These are phyloP conservation scores for Penicillium crystallinum DNA, from an alignment of 495 filamentous ascomycete genomes.

Conservation along the genomic window DNA sequence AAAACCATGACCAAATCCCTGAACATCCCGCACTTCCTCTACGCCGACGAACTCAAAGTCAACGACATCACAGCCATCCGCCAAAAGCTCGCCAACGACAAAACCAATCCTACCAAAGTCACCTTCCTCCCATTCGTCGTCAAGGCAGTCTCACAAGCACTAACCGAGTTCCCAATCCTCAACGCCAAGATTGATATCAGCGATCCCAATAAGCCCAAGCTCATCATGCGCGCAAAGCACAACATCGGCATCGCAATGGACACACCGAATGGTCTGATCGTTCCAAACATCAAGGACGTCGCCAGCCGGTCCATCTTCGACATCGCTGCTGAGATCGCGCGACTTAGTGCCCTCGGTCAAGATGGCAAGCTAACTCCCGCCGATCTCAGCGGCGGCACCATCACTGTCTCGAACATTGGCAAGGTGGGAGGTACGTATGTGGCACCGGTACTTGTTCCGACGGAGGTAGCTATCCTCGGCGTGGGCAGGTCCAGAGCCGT, in stretches of 20 bases:
- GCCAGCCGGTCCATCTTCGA: conserved; percentile 63
- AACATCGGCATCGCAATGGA: conserved; percentile 98
- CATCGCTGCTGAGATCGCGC: conserved; percentile 69
- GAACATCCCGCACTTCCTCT: conserved; percentile 88
- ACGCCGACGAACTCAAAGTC: conserved; percentile 80
- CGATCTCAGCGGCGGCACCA: conserved; percentile 82
- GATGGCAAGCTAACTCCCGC: conserved; percentile 67
- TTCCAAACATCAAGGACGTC: conserved; percentile 92
- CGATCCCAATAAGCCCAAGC: conserved; percentile 53
- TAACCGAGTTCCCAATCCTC: conserved; percentile 75
- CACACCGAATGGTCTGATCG: conserved; percentile 80
- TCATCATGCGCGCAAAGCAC: conserved; percentile 75
- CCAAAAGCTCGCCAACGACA: conserved; percentile 47
- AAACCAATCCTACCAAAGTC: conserved; percentile 53
- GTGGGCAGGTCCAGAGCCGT: conserved; percentile 71
- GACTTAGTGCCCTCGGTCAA: conserved; percentile 66
- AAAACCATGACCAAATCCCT: conserved; percentile 95
- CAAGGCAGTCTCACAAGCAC: conserved; percentile 84
- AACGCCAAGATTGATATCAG: conserved; percentile 74
- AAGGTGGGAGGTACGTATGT: conserved; percentile 92
- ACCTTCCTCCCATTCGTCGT: conserved; percentile 92
- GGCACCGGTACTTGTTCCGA: conserved; percentile 80
- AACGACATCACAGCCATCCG: conserved; percentile 65
- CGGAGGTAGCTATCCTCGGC: conserved; percentile 88
- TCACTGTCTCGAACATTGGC: conserved; percentile 97